These are phyloP conservation scores for Schizosaccharomyces osmophilus DNA, from an alignment of 805 yeast species.

Conservation along the genomic window DNA sequence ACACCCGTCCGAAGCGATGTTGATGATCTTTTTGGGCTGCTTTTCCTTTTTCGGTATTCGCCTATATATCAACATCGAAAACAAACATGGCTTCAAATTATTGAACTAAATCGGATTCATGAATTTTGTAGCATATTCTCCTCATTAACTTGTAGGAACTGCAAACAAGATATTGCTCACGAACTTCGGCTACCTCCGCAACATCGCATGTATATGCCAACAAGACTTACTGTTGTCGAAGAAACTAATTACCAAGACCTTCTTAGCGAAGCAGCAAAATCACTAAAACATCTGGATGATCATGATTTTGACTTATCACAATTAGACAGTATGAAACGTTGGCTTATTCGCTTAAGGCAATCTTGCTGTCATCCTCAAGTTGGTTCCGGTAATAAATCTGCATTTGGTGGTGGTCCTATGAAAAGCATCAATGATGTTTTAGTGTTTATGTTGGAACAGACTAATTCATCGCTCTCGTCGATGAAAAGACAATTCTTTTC, in stretches of 20 bases:
- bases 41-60: conserved; percentile 36
- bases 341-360: conserved; percentile 50
- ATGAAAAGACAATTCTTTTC: conserved; percentile 9
- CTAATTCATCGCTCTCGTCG: conserved; percentile 27
- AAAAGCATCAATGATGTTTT: conserved; percentile 47
- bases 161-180: conserved; percentile 55
- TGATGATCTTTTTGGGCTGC: conserved; percentile 43
- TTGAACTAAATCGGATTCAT: neutral
- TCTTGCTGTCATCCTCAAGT: conserved; percentile 53
- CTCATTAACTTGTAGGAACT: conserved; percentile 43
- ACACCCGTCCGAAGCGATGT: conserved; percentile 57
- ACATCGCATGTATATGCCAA: conserved; percentile 36
- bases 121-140: conserved; percentile 32
- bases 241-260: conserved; percentile 50
- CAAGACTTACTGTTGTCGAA: conserved; percentile 64
- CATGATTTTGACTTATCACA: conserved; percentile 1
- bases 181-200: conserved; percentile 68
- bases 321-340: conserved; percentile 21
- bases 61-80: conserved; percentile 29
- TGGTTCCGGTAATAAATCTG: conserved; percentile 12
- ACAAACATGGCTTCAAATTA: conserved; percentile 11
- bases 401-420: conserved; percentile 13
- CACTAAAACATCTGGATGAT: conserved; percentile 5
- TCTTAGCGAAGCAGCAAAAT: conserved; percentile 5
- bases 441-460: conserved; percentile 33